A percentile compares a stretch with the other conserved stretches of the same genome.
Conservation (phyloP, 306 rosid genomes). For the Fragaria ananassa region DNA sequence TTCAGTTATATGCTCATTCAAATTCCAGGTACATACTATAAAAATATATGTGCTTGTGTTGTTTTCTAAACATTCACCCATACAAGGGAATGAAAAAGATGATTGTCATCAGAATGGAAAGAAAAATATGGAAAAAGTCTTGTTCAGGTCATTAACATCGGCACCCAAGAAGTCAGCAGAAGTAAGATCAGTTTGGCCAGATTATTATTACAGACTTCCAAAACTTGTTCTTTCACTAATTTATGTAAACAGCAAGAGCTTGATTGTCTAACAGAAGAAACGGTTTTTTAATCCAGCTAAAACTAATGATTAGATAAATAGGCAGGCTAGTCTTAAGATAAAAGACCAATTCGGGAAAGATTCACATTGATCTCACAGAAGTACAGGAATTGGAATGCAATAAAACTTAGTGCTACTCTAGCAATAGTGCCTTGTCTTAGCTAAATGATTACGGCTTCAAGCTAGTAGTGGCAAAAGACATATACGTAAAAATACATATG, state of each 20-base stretch:
- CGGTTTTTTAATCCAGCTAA: background rate
- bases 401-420: background rate
- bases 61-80: background rate
- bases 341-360: background rate
- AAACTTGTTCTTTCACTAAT: background rate
- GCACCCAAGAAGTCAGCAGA: background rate
- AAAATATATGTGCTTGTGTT: background rate
- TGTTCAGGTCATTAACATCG: background rate
- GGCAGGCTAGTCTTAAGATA: background rate
- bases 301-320: background rate
- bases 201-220: background rate
- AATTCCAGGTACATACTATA: background rate
- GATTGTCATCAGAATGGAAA: background rate
- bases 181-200: background rate
- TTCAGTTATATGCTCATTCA: background rate
- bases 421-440: background rate
- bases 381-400: background rate
- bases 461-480: background rate
- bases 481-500: background rate
- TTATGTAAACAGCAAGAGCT: background rate
- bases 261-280: background rate
- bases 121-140: background rate
- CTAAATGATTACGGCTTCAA: background rate
- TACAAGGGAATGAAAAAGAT: background rate
- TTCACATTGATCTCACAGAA: background rate